Evolutionary conservation across 495 filamentous ascomycete genomes (phyloP).

Genomic region (Xylaria nigripes): DNA sequence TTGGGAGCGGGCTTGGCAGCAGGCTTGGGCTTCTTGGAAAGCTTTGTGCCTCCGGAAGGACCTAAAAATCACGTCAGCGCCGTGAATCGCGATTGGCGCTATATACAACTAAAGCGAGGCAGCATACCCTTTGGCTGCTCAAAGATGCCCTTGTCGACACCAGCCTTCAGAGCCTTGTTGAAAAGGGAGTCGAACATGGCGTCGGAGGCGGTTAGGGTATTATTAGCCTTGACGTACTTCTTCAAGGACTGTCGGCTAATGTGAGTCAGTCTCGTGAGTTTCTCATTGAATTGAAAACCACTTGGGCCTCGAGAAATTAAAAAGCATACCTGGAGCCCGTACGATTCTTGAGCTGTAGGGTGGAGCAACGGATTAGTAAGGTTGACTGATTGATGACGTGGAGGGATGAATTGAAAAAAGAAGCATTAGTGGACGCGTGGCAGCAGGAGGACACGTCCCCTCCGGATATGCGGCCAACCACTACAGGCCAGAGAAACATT

Average conservation of each 20-base stretch:
- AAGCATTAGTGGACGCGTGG: constrained; percentile 6
- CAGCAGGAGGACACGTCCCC: constrained; percentile 13
- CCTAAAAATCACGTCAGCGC: constrained; percentile 44
- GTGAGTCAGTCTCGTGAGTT: constrained; percentile 28
- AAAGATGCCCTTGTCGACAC: constrained; percentile 86
- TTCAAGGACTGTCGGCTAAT: constrained; percentile 87
- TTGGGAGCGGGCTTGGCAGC: constrained; percentile 39
- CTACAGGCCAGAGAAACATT: constrained; percentile 16
- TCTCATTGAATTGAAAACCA: background rate
- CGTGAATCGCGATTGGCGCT: background rate
- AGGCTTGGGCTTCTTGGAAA: constrained; percentile 70
- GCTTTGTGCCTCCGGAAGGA: constrained; percentile 90
- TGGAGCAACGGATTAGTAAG: constrained; percentile 38
- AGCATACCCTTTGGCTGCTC: constrained; percentile 87
- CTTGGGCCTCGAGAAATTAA: background rate
- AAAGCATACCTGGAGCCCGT: constrained; percentile 58
- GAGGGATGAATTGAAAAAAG: background rate
- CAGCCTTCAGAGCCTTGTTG: constrained; percentile 83
- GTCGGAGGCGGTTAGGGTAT: constrained; percentile 66
- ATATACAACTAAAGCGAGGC: background rate
- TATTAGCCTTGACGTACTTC: constrained; percentile 97
- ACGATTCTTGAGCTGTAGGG: constrained; percentile 53
- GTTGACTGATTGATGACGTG: constrained; percentile 15
- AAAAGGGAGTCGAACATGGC: constrained; percentile 81
- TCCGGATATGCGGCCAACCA: constrained; percentile 18